Percentiles rank a stretch among this genome's conserved stretches.
phyloP scores from a whole-genome alignment of 1,139 yeast genomes.

The Hansenula sp. region DNA sequence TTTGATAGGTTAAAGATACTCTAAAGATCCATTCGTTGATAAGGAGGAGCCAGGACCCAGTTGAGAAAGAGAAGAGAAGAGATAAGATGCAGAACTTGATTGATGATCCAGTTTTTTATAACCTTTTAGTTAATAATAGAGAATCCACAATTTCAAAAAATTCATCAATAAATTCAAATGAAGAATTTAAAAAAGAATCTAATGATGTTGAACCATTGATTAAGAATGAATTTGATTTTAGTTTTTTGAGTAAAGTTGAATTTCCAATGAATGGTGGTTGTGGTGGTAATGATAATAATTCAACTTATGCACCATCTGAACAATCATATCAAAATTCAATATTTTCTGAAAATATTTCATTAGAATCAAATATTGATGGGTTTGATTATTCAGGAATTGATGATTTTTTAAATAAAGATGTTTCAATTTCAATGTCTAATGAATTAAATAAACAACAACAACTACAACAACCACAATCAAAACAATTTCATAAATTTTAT shows the following conservation, averaged over 20 bases:
- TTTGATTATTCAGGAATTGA: conserved; percentile 1
- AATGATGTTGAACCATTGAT: not conserved
- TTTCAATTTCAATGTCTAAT: conserved; percentile 5
- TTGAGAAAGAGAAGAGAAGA: not conserved
- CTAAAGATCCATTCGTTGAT: not conserved
- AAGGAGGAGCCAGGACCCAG: not conserved
- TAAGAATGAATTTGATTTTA: conserved; percentile 6
- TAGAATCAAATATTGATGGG: not conserved
- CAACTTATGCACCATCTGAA: not conserved
- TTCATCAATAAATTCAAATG: not conserved
- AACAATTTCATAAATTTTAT: conserved; percentile 13
- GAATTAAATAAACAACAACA: not conserved
- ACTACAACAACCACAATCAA: conserved; percentile 1
- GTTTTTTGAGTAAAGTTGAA: conserved; percentile 7
- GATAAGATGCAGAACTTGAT: conserved; percentile 13
- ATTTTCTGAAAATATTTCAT: conserved; percentile 3
- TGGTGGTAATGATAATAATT: not conserved
- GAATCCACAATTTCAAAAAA: conserved; percentile 7
- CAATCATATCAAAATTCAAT: conserved; percentile 9
- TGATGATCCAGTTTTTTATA: conserved; percentile 14
- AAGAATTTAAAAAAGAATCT: not conserved
- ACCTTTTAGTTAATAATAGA: conserved; percentile 9
- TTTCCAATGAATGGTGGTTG: conserved; percentile 4
- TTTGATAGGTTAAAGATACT: too few relatives aligned
- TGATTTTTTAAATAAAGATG: conserved; percentile 10